Evolutionary conservation across 257 asterid species (phyloP), one percentile per base, ranked within the genome.

Genomic region (Haberlea rhodopensis): DNA sequence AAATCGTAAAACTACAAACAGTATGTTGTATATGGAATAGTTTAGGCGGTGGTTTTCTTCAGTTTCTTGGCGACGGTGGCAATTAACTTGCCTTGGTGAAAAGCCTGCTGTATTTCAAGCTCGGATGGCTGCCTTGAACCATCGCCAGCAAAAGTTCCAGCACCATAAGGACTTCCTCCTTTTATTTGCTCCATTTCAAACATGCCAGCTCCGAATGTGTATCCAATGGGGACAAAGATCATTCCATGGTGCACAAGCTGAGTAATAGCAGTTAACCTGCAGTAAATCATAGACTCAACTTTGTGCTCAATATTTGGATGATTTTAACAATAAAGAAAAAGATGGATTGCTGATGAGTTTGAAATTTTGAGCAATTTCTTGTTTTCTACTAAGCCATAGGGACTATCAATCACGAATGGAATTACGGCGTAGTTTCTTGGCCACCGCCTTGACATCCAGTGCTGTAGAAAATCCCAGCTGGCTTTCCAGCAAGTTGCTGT

Each of bases 121-220:
- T 81, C 85, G 4, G 85, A 63, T 10, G 85, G 85, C 68, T 53
- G 84, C 61, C 90, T 72, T 0, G 83, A 84, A 25, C 95, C 92
- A 34, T 89, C 92, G 1, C 96, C 95, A 8, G 92, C 95, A 3
- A 18, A 89, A 22, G 96, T 89, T 66, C 96, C 90, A 31, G 95
- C 95, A 6, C 92, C 97, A 16, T 90, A 87, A 1, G 97, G 97
- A 58, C 97, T 90, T 58, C 95, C 97, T 27, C 97, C 97, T 82
- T 87, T 90, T 31, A 90, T 83, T 32, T 82, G 71, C 67, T 80
- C 86, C 81, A 86, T 88, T 60, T 86, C 95, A 61, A 88, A 86
- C 95, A 88, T 88, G 64, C 87, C 88, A 27, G 95, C 86, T 8
- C 96, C 96, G 37, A 82, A 85, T 22, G 89, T 88, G 74, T 85